Percentiles rank a stretch among this genome's conserved stretches.
These are phyloP conservation scores for Fomitopsis palustris DNA, from an alignment of 1,284 basidiomycete genomes.

Conservation along the genomic window DNA sequence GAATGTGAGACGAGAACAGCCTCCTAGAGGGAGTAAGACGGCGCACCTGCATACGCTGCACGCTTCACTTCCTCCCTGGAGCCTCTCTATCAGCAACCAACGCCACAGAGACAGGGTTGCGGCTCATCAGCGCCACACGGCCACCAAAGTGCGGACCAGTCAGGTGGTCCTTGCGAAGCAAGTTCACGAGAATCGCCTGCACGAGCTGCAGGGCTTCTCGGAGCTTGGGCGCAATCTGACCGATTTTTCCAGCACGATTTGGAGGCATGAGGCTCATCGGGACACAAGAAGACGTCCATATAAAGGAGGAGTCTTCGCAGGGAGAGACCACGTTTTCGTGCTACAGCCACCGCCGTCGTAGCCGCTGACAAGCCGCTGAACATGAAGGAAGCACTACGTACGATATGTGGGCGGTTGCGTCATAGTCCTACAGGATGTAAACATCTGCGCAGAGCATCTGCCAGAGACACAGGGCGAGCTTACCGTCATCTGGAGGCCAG, in stretches of 20 bases:
- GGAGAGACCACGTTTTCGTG: background rate
- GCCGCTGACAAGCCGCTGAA: background rate
- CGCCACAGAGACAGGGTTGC: background rate
- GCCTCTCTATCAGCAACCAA: background rate
- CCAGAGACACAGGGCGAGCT: slow-evolving; percentile 14
- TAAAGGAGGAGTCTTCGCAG: background rate
- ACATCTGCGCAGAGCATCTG: background rate
- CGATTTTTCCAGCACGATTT: background rate
- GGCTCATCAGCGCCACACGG: background rate
- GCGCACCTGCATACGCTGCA: slow-evolving; percentile 78
- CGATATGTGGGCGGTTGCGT: slow-evolving; percentile 87
- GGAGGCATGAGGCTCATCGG: background rate
- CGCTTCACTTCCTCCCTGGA: slow-evolving; percentile 82
- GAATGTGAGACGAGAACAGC: background rate
- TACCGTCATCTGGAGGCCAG: slow-evolving; percentile 57
- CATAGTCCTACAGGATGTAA: slow-evolving; percentile 46
- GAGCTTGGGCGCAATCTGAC: background rate
- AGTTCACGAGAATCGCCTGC: background rate
- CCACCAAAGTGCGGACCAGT: background rate
- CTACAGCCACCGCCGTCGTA: background rate
- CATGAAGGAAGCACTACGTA: slow-evolving; percentile 32
- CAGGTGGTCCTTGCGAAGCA: background rate
- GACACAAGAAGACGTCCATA: background rate
- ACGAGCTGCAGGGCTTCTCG: background rate
- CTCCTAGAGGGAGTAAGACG: background rate